Percentiles rank a stretch among this genome's conserved stretches.
Evolutionary conservation across 192 early-diverging fungal species (phyloP).

Genomic region (Phycomyces nitens): DNA sequence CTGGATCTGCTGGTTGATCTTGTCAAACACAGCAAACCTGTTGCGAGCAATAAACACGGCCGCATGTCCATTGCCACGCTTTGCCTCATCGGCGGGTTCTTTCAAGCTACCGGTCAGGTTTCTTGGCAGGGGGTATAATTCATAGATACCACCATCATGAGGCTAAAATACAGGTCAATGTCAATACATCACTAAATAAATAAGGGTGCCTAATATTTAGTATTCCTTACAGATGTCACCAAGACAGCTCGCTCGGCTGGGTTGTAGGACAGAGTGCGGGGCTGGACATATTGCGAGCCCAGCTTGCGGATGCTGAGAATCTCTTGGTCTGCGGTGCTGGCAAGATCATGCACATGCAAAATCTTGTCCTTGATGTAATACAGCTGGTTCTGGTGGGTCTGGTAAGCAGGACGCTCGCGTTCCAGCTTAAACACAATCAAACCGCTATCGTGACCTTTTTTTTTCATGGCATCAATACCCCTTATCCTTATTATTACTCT

Average conservation of each 20-base stretch:
- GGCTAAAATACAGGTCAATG: conserved; percentile 45
- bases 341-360: conserved; percentile 80
- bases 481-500: too few species aligned
- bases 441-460: conserved; percentile 89
- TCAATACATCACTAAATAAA: too few species aligned
- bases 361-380: conserved; percentile 89
- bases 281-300: conserved; percentile 69
- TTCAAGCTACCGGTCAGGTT: conserved; percentile 61
- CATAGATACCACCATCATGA: conserved; percentile 86
- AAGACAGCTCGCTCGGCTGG: conserved; percentile 91
- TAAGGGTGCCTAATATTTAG: too few species aligned
- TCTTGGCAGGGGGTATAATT: conserved; percentile 82
- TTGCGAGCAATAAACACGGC: conserved; percentile 96
- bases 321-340: conserved; percentile 71
- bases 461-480: neutral
- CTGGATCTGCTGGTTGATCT: conserved; percentile 73
- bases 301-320: conserved; percentile 73
- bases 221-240: conserved; percentile 62
- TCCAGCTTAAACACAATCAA: conserved; percentile 98
- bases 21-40: conserved; percentile 95
- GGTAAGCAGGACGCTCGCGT: conserved; percentile 90
- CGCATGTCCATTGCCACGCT: conserved; percentile 75
- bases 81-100: conserved; percentile 60
- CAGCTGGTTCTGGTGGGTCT: conserved; percentile 78
- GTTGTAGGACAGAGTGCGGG: conserved; percentile 88